phyloP scores from a whole-genome alignment of 73 alveolate genomes.

The Symbiodinium natans region DNA sequence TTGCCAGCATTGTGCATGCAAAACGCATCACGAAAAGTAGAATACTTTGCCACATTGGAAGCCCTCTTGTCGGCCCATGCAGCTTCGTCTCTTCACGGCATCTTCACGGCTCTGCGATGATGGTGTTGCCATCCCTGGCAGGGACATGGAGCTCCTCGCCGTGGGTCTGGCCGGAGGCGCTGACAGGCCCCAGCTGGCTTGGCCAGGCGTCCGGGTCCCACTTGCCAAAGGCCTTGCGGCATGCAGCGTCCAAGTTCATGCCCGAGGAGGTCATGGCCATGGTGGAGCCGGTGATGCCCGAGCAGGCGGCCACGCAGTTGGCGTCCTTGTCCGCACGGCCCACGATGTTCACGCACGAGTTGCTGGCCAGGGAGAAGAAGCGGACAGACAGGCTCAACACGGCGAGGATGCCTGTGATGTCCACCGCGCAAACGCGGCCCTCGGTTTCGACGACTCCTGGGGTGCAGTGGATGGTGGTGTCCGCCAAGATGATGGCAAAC shows the following conservation, averaged over 20 bases:
- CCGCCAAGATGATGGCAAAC: neutral
- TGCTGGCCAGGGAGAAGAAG: neutral
- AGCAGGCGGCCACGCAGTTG: neutral
- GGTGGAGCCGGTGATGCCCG: neutral
- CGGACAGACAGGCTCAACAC: neutral
- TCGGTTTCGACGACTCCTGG: neutral
- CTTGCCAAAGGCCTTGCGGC: neutral
- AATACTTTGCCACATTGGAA: too few relatives aligned
- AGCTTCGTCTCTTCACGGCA: too few relatives aligned
- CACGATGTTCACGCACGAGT: neutral
- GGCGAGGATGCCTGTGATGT: neutral
- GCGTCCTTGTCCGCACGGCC: neutral
- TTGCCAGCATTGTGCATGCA: too few relatives aligned
- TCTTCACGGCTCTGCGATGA: too few relatives aligned
- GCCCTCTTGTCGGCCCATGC: too few relatives aligned
- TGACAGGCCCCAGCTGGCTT: too few relatives aligned
- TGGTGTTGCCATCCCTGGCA: too few relatives aligned
- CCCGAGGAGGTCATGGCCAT: neutral
- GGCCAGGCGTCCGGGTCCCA: slow-evolving; percentile 2
- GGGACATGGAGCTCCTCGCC: too few relatives aligned
- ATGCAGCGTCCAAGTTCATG: neutral
- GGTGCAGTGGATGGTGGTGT: neutral
- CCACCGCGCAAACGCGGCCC: neutral
- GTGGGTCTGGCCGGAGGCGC: too few relatives aligned
- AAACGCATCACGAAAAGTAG: too few relatives aligned